Conservation (phyloP, 208 protist genomes). For the Acanthamoeba comandoni region DNA sequence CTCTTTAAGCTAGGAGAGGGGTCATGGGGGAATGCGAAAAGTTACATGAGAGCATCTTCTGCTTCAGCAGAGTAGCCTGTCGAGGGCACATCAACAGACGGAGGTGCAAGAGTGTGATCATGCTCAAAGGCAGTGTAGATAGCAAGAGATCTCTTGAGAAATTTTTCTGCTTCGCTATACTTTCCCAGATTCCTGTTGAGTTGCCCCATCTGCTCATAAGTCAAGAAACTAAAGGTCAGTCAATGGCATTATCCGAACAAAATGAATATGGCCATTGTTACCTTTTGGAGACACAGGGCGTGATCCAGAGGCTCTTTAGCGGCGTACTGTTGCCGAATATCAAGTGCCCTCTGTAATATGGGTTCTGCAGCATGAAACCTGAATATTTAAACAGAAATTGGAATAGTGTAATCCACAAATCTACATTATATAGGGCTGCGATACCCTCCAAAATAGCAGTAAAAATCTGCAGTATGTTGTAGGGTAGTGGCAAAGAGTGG, state of each 20-base stretch:
- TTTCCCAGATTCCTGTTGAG: slow-evolving; percentile 45
- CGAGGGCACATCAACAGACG: neutral
- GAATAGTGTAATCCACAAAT: too few relatives aligned
- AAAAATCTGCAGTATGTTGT: slow-evolving; percentile 31
- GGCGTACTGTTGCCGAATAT: slow-evolving; percentile 57
- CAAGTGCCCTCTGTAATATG: slow-evolving; percentile 31
- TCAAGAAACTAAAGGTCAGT: neutral
- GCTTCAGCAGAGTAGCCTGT: neutral
- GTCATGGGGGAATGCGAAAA: neutral
- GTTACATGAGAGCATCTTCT: neutral
- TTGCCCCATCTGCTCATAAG: neutral
- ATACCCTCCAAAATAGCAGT: slow-evolving; percentile 54
- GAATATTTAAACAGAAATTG: neutral
- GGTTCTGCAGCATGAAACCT: slow-evolving; percentile 59
- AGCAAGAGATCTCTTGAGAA: slow-evolving; percentile 47
- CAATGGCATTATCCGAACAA: neutral
- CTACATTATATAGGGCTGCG: neutral
- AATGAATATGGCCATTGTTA: neutral
- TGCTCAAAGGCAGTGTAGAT: slow-evolving; percentile 74
- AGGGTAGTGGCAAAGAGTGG: slow-evolving; percentile 42
- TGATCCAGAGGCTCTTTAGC: slow-evolving; percentile 43
- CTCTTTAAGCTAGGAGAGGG: neutral
- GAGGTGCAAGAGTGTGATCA: slow-evolving; percentile 4
- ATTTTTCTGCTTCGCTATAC: slow-evolving; percentile 46
- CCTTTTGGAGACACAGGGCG: slow-evolving; percentile 59